phyloP scores from a whole-genome alignment of 305 asterid species.

The Rubia peregrina region DNA sequence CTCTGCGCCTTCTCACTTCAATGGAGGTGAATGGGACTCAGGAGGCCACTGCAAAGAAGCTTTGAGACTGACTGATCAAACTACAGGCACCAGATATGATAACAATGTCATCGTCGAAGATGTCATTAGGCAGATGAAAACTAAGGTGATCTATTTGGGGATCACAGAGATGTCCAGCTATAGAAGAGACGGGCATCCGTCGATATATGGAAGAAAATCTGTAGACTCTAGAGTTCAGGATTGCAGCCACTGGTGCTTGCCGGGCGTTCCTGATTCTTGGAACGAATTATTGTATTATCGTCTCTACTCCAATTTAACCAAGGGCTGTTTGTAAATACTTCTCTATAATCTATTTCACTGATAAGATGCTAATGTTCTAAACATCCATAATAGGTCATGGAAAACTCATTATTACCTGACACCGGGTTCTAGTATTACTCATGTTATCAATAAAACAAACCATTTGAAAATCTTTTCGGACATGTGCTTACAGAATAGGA shows the following conservation, averaged over 20 bases:
- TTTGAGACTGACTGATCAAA: slow-evolving; percentile 41
- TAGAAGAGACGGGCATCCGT: slow-evolving; percentile 86
- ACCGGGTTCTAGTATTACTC: not conserved
- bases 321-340: not conserved
- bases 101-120: slow-evolving; percentile 53
- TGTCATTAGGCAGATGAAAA: slow-evolving; percentile 58
- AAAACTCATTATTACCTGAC: not conserved
- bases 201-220: slow-evolving; percentile 54
- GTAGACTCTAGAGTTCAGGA: slow-evolving; percentile 45
- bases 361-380: not conserved
- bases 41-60: slow-evolving; percentile 94
- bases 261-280: slow-evolving; percentile 96
- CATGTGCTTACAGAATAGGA: not conserved
- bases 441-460: not conserved
- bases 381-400: not conserved
- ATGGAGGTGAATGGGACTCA: slow-evolving; percentile 79
- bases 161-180: slow-evolving; percentile 65
- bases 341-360: not conserved
- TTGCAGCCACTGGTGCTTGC: slow-evolving; percentile 99
- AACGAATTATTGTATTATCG: slow-evolving; percentile 61
- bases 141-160: slow-evolving; percentile 49
- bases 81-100: slow-evolving; percentile 36
- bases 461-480: not conserved
- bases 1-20: slow-evolving; percentile 95
- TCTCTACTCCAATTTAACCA: slow-evolving; percentile 21